Base-by-base conservation (phyloP, 2,329 filamentous ascomycete genomes). In the Gremmenia infestans region DNA sequence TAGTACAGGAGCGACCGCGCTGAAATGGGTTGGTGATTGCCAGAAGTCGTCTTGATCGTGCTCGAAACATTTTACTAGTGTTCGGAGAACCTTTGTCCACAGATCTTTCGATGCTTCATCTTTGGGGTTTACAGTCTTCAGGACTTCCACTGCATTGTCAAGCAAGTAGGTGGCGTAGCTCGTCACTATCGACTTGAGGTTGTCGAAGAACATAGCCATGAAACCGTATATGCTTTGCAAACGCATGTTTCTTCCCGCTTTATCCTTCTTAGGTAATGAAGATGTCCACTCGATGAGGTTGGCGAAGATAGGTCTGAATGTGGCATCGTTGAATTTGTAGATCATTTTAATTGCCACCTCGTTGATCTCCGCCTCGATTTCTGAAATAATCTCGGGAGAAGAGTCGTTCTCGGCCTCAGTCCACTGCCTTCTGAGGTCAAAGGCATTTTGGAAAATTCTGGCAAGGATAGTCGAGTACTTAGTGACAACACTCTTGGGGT, bases 11-110 rank as follows among this genome's bases (percentile, higher is more conserved):
- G 85, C 82, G 40, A 97, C 84, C 28, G 82, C 82, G 55, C 79
- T 78, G 68, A 97, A 96, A 74, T 97, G 92, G 0, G 88, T 81
- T 0, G 94, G 93, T 0, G 89, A 85, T 78, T 96, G 91, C 92
- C 92, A 97, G 76, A 96, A 97, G 72, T 91, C 88, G 70, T 96
- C 91, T 73, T 96, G 89, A 69, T 97, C 94, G 70, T 96, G 85
- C 72, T 88, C 81, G 68, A 97, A 96, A 64, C 85, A 87, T 63
- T 84, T 86, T 28, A 80, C 76, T 47, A 97, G 78, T 19, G 91
- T 88, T 52, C 78, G 76, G 50, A 97, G 80, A 2, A 90, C 82
- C 17, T 82, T 81, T 42, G 78, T 75, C 81, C 89, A 89, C 4
- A 97, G 79, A 46, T 77, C 73, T 63, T 83, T 79, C 19, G 81